phyloP scores from a whole-genome alignment of 345 rosid genomes.

The Rhizophora mangle region DNA sequence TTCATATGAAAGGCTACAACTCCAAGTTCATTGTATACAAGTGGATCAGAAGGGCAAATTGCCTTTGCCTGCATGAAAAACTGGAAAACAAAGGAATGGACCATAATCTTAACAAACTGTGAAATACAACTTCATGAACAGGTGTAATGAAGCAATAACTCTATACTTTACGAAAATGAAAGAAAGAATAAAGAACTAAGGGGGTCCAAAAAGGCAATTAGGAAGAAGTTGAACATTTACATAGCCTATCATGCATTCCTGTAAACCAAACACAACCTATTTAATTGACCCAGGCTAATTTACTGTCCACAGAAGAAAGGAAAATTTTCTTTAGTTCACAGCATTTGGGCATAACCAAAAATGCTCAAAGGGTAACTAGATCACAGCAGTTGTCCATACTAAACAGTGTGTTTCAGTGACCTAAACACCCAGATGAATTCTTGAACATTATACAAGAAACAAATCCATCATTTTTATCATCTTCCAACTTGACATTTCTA shows the following conservation, averaged over 20 bases:
- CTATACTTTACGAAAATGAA: too few relatives aligned
- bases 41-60: constrained; percentile 90
- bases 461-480: background rate
- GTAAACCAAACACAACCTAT: too few relatives aligned
- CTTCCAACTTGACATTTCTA: background rate
- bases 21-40: constrained; percentile 92
- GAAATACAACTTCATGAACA: too few relatives aligned
- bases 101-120: constrained; percentile 9
- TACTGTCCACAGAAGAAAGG: background rate
- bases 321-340: background rate
- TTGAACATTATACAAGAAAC: background rate
- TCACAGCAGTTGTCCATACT: background rate
- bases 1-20: constrained; percentile 96
- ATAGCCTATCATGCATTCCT: too few relatives aligned
- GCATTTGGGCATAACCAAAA: background rate
- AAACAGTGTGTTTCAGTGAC: background rate
- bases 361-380: background rate
- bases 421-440: background rate
- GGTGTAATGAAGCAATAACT: too few relatives aligned
- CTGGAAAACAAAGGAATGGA: constrained; percentile 34
- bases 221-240: too few relatives aligned
- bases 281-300: background rate
- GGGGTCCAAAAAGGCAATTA: background rate
- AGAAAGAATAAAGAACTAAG: background rate
- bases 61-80: constrained; percentile 92